phyloP scores from a whole-genome alignment of 371 early-diverging fungal species.

The Mortierella sp. region DNA sequence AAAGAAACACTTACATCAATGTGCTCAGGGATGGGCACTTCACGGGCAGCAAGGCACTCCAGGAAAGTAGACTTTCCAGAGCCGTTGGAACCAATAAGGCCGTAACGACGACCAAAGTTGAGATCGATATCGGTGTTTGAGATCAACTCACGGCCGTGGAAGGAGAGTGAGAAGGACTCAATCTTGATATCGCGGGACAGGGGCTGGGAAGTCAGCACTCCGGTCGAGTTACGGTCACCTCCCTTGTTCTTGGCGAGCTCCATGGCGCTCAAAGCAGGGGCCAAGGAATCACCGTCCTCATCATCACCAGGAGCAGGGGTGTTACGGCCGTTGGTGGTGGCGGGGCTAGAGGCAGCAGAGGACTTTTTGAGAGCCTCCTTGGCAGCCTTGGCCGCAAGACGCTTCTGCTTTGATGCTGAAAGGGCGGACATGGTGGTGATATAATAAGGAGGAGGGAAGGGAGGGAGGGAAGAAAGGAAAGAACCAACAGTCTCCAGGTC shows the following conservation, averaged over 20 bases:
- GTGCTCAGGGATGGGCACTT: slow-evolving; percentile 96
- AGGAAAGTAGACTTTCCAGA: slow-evolving; percentile 99
- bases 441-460: not conserved
- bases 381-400: slow-evolving; percentile 82
- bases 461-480: slow-evolving; percentile 3
- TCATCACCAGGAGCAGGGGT: slow-evolving; percentile 27
- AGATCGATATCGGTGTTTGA: slow-evolving; percentile 95
- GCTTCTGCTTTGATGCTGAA: slow-evolving; percentile 86
- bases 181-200: slow-evolving; percentile 96
- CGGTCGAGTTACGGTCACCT: slow-evolving; percentile 86
- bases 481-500: slow-evolving; percentile 3
- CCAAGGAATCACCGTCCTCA: slow-evolving; percentile 17
- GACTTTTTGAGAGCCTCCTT: slow-evolving; percentile 58
- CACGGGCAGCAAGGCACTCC: slow-evolving; percentile 91
- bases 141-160: slow-evolving; percentile 93
- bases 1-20: slow-evolving; percentile 81
- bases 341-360: slow-evolving; percentile 49
- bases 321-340: slow-evolving; percentile 55
- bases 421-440: slow-evolving; percentile 33
- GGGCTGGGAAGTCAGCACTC: slow-evolving; percentile 94
- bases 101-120: slow-evolving; percentile 98
- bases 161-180: slow-evolving; percentile 93
- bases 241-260: slow-evolving; percentile 57
- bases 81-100: slow-evolving; percentile 98
- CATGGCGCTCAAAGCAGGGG: slow-evolving; percentile 38